Evolutionary conservation across 352 stramenopile species (phyloP).

Genomic region (Phytophthora nicotianae): DNA sequence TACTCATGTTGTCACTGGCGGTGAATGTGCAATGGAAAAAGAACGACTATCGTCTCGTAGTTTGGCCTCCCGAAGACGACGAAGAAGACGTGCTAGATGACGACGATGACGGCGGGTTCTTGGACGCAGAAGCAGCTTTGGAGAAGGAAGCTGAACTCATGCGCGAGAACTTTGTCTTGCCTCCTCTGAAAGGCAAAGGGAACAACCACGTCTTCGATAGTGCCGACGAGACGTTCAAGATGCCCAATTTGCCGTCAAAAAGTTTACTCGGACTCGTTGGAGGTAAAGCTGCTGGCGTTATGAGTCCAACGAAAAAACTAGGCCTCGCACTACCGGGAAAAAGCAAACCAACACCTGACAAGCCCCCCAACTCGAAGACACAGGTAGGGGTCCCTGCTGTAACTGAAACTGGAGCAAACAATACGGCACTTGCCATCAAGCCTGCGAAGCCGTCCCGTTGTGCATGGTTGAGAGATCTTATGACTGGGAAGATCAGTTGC

Average conservation of each 20-base stretch:
- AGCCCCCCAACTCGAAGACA: slow-evolving; percentile 4
- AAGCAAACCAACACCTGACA: slow-evolving; percentile 18
- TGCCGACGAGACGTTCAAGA: slow-evolving; percentile 78
- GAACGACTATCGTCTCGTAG: slow-evolving; percentile 85
- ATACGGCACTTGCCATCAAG: slow-evolving; percentile 19
- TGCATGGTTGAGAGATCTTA: slow-evolving; percentile 43
- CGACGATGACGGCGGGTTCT: slow-evolving; percentile 58
- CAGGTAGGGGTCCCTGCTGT: slow-evolving; percentile 7
- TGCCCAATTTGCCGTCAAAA: slow-evolving; percentile 74
- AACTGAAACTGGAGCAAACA: slow-evolving; percentile 13
- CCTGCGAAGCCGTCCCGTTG: slow-evolving; percentile 31
- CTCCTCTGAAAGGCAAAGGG: slow-evolving; percentile 68
- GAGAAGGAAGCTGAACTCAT: slow-evolving; percentile 80
- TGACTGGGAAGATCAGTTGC: slow-evolving; percentile 33
- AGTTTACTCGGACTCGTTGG: slow-evolving; percentile 30
- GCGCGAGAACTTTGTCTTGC: slow-evolving; percentile 80
- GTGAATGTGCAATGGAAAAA: slow-evolving; percentile 80
- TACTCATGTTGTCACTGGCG: slow-evolving; percentile 77
- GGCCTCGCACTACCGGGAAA: slow-evolving; percentile 14
- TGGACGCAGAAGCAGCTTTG: slow-evolving; percentile 69
- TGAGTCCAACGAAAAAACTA: slow-evolving; percentile 28
- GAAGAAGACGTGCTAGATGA: slow-evolving; percentile 83
- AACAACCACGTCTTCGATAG: slow-evolving; percentile 61
- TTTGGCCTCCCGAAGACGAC: slow-evolving; percentile 82
- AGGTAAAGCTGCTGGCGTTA: slow-evolving; percentile 15